Base-by-base conservation (phyloP, 306 rosid genomes). In the Parietaria judaica region DNA sequence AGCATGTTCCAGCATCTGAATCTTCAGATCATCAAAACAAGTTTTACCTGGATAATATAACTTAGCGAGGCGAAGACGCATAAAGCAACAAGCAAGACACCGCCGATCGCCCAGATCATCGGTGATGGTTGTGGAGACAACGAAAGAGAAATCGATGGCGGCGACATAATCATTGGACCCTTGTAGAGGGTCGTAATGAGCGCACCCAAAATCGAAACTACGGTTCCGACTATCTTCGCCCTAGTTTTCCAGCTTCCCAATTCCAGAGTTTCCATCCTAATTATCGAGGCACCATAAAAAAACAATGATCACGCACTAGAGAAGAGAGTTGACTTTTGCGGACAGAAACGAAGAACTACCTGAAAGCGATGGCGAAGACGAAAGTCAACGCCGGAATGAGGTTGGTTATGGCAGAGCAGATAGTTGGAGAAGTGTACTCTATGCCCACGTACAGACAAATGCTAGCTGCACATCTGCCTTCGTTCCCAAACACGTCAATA, bases 361-460 rank as follows among this genome's bases (percentile, higher is more conserved):
- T 84, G 79, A 81, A 84, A 69, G 76, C 36, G 53, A 74, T n/a
- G 0, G 90, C 86, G n/a, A 84, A 66, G 5, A 81, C 58, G 79
- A 84, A 84, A n/a, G 86, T 81, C 43, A 74, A 79, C 8, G 83
- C 84, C 0, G 90, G 90, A 1, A 67, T 45, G 36, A 84, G 90
- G 60, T 74, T 84, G 78, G 66, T 10, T 6, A 76, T 69, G 11
- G 83, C 78, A 44, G 87, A 74, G 44, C 75, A 23, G 47, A 79
- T 79, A 60, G 86, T 81, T 1, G 84, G 85, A 34, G 85, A 81
- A 31, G 74, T 74, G 63, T 81, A 84, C 15, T 61, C 43, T 31
- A 81, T 71, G 17, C 87, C 90, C 69, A 54, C 76, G 23, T 71
- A 81, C 48, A 66, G 71, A 64, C 73, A 78, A 7, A 81, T 14